Evolutionary conservation across 495 filamentous ascomycete genomes (phyloP).

Genomic region (Penicillium argentinense): DNA sequence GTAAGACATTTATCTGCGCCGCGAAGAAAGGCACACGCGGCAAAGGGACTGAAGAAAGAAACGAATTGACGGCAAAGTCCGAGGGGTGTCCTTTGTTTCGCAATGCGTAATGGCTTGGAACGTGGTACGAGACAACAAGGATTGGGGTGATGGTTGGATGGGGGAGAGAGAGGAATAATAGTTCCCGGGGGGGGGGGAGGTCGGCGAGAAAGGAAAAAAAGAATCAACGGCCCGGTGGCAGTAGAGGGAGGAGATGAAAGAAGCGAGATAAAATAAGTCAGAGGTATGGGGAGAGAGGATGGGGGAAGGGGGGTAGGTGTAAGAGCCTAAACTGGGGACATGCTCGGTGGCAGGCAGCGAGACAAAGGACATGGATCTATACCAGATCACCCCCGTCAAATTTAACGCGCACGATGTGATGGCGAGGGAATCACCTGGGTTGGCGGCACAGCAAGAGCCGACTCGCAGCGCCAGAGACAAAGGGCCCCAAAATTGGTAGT

Average conservation of each 20-base stretch:
- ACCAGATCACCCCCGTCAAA: too few relatives aligned
- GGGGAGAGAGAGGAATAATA: neutral
- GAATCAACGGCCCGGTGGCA: constrained; percentile 3
- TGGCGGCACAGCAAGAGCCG: neutral
- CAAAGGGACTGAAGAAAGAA: neutral
- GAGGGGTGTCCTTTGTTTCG: neutral
- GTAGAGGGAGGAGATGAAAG: constrained; percentile 13
- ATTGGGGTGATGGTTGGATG: too few relatives aligned
- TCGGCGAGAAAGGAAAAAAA: constrained; percentile 13
- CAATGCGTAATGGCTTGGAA: constrained; percentile 4
- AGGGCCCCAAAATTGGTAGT: neutral
- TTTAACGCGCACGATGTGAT: too few relatives aligned
- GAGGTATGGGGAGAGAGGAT: constrained; percentile 15
- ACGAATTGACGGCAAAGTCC: neutral
- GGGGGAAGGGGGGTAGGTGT: too few relatives aligned
- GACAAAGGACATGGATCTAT: constrained; percentile 2
- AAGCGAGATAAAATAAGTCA: constrained; percentile 14
- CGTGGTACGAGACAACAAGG: too few relatives aligned
- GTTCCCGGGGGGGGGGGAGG: constrained; percentile 8
- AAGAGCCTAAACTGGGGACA: too few relatives aligned
- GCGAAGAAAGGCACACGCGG: neutral
- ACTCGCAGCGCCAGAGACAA: neutral
- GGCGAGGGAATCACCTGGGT: too few relatives aligned
- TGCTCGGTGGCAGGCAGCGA: constrained; percentile 5
- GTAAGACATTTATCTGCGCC: constrained; percentile 50